These are phyloP conservation scores for Margaritispora aquatica DNA, from an alignment of 495 filamentous ascomycete genomes.

Conservation along the genomic window DNA sequence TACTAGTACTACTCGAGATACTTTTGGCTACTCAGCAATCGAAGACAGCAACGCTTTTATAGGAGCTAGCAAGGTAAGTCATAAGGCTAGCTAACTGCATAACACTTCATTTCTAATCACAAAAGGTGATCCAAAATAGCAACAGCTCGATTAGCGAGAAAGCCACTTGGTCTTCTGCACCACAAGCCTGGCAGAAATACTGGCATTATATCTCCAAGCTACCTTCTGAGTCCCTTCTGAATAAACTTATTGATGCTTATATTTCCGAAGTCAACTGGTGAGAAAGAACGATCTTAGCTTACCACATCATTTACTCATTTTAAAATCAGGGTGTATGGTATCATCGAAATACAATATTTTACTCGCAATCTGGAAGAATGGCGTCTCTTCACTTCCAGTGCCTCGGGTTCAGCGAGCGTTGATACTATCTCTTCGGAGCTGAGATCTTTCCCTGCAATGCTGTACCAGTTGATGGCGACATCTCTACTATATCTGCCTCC, in stretches of 20 bases:
- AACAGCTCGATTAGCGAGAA: background rate
- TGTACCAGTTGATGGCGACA: constrained; percentile 18
- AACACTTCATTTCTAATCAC: background rate
- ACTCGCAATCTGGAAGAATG: background rate
- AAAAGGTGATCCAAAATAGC: background rate
- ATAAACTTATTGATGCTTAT: background rate
- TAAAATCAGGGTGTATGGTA: constrained; percentile 6
- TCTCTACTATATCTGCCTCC: constrained; percentile 14
- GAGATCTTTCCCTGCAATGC: constrained; percentile 17
- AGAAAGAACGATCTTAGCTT: background rate
- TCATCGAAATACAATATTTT: constrained; percentile 2
- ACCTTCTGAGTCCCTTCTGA: background rate
- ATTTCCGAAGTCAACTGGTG: constrained; percentile 4
- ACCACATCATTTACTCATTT: no score
- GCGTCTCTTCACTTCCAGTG: background rate
- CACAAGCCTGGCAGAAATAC: background rate
- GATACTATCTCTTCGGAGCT: constrained; percentile 8
- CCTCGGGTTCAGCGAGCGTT: background rate
- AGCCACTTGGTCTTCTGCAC: background rate
- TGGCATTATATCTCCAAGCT: background rate
- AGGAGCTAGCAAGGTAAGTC: background rate
- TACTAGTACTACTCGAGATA: background rate
- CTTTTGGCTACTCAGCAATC: constrained; percentile 1
- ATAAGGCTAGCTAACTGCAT: no score
- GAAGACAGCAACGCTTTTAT: constrained; percentile 1